A percentile compares a stretch with the other conserved stretches of the same genome.
Evolutionary conservation across 805 yeast genomes (phyloP).

Genomic region (Cephaloascus fragrans): DNA sequence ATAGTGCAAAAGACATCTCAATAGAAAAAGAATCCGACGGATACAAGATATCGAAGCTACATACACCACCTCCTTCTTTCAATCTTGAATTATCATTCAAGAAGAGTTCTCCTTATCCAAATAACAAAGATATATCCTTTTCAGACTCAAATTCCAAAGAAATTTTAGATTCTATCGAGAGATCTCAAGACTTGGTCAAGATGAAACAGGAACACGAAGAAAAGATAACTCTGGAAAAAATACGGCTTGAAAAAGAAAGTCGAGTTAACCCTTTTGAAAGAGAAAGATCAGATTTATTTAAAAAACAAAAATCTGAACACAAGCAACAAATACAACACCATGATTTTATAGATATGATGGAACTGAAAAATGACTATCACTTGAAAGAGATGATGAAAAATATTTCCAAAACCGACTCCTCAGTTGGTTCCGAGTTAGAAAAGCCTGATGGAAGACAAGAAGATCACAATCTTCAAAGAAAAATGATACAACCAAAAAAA

Average conservation of each 20-base stretch:
- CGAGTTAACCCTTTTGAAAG: not conserved
- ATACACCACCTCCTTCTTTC: not conserved
- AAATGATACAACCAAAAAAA: too few relatives aligned
- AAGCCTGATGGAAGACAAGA: not conserved
- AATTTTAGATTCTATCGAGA: not conserved
- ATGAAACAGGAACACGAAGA: not conserved
- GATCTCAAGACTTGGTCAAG: not conserved
- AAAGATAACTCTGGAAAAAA: not conserved
- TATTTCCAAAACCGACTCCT: too few relatives aligned
- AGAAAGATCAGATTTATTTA: not conserved
- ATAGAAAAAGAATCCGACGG: not conserved
- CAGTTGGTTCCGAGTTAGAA: too few relatives aligned
- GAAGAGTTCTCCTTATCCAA: not conserved
- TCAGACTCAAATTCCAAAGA: not conserved
- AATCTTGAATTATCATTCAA: not conserved
- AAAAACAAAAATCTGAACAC: not conserved
- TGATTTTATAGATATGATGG: too few relatives aligned
- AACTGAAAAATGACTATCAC: too few relatives aligned
- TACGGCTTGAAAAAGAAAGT: not conserved
- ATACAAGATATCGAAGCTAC: conserved; percentile 3
- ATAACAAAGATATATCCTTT: not conserved
- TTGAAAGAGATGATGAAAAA: too few relatives aligned
- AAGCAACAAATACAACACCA: too few relatives aligned
- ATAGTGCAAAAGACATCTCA: not conserved
- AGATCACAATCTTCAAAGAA: not conserved